phyloP scores from a whole-genome alignment of 441 rosid species.

The Flueggea neowawraea region DNA sequence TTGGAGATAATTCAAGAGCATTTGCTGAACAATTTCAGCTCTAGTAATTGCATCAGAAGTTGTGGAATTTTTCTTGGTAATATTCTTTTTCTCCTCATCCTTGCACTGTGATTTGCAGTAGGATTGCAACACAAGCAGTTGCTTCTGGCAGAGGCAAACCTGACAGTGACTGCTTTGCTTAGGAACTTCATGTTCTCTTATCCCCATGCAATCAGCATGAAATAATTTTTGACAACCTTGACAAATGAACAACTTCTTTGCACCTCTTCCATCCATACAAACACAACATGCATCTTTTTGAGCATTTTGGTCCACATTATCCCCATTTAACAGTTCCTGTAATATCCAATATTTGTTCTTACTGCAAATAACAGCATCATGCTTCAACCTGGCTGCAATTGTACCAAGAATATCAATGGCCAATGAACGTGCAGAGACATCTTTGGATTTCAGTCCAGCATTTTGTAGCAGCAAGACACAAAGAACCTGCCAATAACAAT shows the following conservation, averaged over 20 bases:
- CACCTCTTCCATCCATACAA: slow-evolving; percentile 69
- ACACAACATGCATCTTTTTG: slow-evolving; percentile 66
- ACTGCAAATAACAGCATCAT: slow-evolving; percentile 66
- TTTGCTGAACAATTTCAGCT: slow-evolving; percentile 83
- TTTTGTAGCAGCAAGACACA: slow-evolving; percentile 96
- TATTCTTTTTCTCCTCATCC: slow-evolving; percentile 37
- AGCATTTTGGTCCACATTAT: slow-evolving; percentile 29
- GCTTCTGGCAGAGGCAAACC: slow-evolving; percentile 77
- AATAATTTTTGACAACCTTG: slow-evolving; percentile 79
- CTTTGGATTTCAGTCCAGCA: slow-evolving; percentile 98
- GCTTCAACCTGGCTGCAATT: slow-evolving; percentile 92
- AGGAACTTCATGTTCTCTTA: slow-evolving; percentile 74
- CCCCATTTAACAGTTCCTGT: slow-evolving; percentile 55
- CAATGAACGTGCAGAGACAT: slow-evolving; percentile 81
- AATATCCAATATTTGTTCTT: slow-evolving; percentile 63
- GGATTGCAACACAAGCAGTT: slow-evolving; percentile 86
- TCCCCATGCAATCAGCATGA: slow-evolving; percentile 94
- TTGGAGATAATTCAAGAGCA: slow-evolving; percentile 94
- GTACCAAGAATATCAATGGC: slow-evolving; percentile 97
- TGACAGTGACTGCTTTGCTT: slow-evolving; percentile 83
- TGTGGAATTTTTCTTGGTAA: slow-evolving; percentile 27
- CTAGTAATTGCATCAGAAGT: slow-evolving; percentile 47
- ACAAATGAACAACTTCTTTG: slow-evolving; percentile 58
- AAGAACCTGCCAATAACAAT: slow-evolving; percentile 69
- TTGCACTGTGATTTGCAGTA: slow-evolving; percentile 64